Conservation (phyloP, 768 basidiomycete species). For the Mycena belliarum region DNA sequence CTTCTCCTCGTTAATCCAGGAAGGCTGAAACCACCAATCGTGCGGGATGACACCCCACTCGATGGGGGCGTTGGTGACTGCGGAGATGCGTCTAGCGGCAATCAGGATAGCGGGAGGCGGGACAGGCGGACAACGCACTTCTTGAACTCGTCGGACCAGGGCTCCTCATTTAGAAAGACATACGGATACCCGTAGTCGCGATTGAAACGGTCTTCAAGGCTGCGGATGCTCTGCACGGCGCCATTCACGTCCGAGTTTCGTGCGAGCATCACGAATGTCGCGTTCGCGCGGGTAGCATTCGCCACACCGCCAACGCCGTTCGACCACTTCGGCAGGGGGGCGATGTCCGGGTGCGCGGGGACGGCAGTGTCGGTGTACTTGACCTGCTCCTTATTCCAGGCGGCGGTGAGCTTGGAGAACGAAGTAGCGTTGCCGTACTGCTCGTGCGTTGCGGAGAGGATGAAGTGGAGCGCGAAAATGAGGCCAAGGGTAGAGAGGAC, state of each 20-base stretch:
- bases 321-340: constrained; percentile 16
- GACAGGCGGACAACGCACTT: constrained; percentile 37
- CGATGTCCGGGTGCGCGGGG: constrained; percentile 34
- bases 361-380: constrained; percentile 27
- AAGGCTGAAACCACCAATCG: constrained; percentile 75
- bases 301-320: not conserved
- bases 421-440: constrained; percentile 55
- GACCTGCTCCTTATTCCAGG: not conserved
- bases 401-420: constrained; percentile 22
- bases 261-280: constrained; percentile 55
- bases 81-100: constrained; percentile 29
- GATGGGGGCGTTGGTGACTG: constrained; percentile 30
- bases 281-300: constrained; percentile 33
- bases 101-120: not conserved
- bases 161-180: constrained; percentile 83
- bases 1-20: constrained; percentile 69
- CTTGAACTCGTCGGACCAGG: constrained; percentile 79
- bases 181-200: constrained; percentile 77
- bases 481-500: constrained; percentile 9
- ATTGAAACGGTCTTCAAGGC: constrained; percentile 86
- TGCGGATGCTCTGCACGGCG: constrained; percentile 68
- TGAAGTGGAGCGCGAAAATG: constrained; percentile 37
- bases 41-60: constrained; percentile 66
- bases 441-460: constrained; percentile 53
- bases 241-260: constrained; percentile 65